Evolutionary conservation across 2,329 filamentous ascomycete species (phyloP), one percentile per base, ranked within the genome.

Genomic region (Paraphoma sp.): DNA sequence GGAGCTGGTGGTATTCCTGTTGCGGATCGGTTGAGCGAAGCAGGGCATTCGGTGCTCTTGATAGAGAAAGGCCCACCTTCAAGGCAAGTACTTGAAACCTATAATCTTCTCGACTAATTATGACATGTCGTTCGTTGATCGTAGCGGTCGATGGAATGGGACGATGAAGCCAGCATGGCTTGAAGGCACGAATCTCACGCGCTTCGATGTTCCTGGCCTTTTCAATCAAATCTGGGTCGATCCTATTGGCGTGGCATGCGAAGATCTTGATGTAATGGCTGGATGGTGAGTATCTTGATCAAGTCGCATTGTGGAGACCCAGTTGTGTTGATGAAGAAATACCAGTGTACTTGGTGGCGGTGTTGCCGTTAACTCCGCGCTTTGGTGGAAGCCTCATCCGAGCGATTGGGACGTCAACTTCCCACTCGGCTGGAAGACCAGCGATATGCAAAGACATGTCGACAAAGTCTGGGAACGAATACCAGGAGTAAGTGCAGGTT

Each of bases 371-470:
- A 90, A 90, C 64, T 84, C 87, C 33, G 87, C 85, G 38, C 78
- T 90, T 18, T 89, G 85, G 82, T 88, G 85, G 81, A 86, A 84
- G 69, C 82, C 89, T 0, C 84, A 87, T 60, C 80, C 83, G 7
- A 72, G 75, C 6, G 89, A 92, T 70, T 91, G 88, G 80, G 86
- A 91, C 69, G 82, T 85, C 69, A 89, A 89, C 71, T 92, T 89
- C 78, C 89, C 89, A 1, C 60, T 77, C 1, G 89, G 88, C 18
- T 92, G 89, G 89, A 86, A 88, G 73, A 81, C 83, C 23, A 70
- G 74, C 3, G 87, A 91, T 63, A 83, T 91, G 74, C 72, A 76
- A 50, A 70, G 76, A 12, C 83, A 87, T 3, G 84, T 86, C 5
- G 74, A 82, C 14, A 83, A 84, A 40, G 85, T 89, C 6, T 92